phyloP scores from a whole-genome alignment of 192 early-diverging fungal genomes.

The Backusella circina region DNA sequence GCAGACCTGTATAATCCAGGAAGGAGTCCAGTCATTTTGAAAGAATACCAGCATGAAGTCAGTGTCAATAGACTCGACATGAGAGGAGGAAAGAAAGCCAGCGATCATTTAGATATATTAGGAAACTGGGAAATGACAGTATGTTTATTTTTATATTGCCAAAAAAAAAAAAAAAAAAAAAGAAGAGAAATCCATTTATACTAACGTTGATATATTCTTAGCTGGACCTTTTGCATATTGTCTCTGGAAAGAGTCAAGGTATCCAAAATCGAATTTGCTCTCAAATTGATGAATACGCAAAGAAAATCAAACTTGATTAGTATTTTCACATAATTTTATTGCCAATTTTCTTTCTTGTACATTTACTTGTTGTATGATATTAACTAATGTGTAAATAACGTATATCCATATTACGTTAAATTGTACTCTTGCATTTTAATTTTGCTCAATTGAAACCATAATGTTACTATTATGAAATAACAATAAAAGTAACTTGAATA shows the following conservation, averaged over 20 bases:
- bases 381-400: too few species aligned
- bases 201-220: neutral
- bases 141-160: neutral
- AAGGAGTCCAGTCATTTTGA: constrained; percentile 58
- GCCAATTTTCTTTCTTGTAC: neutral
- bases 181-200: neutral
- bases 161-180: neutral
- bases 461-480: neutral
- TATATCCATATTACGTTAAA: too few species aligned
- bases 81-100: constrained; percentile 69
- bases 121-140: constrained; percentile 73
- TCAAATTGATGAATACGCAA: constrained; percentile 15
- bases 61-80: constrained; percentile 55
- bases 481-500: neutral
- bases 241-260: constrained; percentile 13
- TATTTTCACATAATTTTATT: neutral
- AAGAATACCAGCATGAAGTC: constrained; percentile 64
- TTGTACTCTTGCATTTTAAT: too few species aligned
- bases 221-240: constrained; percentile 26
- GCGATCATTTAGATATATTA: constrained; percentile 86
- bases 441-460: too few species aligned
- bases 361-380: neutral
- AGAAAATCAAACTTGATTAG: constrained; percentile 7
- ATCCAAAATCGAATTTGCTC: constrained; percentile 19
- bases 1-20: constrained; percentile 75